phyloP scores from a whole-genome alignment of 176 grass and related monocot species.

The Melocanna baccifera region DNA sequence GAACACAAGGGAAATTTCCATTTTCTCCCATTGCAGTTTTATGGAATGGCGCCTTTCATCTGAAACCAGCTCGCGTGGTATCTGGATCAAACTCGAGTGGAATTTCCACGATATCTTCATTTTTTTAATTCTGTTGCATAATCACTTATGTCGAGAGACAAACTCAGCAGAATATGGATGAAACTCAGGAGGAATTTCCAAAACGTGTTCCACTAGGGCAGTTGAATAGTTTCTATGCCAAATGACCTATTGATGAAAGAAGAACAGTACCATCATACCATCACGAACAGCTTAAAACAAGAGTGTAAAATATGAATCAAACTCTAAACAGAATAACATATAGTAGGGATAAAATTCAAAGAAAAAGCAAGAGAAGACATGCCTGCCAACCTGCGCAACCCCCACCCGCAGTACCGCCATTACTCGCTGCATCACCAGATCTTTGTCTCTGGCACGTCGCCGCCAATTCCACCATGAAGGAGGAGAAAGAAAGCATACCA shows the following conservation, averaged over 20 bases:
- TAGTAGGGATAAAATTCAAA: not conserved
- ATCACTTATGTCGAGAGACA: too few relatives aligned
- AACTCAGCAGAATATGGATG: too few relatives aligned
- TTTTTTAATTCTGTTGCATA: too few relatives aligned
- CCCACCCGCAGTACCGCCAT: too few relatives aligned
- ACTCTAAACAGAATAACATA: not conserved
- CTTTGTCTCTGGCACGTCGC: too few relatives aligned
- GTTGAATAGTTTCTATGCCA: conserved; percentile 28
- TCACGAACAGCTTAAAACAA: not conserved
- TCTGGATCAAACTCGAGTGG: conserved; percentile 1
- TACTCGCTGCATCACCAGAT: too few relatives aligned
- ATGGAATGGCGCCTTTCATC: conserved; percentile 19
- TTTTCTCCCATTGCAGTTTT: conserved; percentile 32
- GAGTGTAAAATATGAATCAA: not conserved
- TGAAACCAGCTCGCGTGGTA: conserved; percentile 32
- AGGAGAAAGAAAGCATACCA: too few relatives aligned
- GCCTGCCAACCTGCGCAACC: too few relatives aligned
- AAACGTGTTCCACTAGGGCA: conserved; percentile 21
- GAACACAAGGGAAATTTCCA: conserved; percentile 41
- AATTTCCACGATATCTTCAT: too few relatives aligned
- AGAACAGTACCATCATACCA: not conserved
- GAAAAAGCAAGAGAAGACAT: not conserved
- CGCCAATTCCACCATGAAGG: too few relatives aligned
- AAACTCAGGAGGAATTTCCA: conserved; percentile 16
- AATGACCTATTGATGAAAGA: conserved; percentile 29